Conservation (phyloP, 805 yeast genomes). For the Yarrowia sp. region DNA sequence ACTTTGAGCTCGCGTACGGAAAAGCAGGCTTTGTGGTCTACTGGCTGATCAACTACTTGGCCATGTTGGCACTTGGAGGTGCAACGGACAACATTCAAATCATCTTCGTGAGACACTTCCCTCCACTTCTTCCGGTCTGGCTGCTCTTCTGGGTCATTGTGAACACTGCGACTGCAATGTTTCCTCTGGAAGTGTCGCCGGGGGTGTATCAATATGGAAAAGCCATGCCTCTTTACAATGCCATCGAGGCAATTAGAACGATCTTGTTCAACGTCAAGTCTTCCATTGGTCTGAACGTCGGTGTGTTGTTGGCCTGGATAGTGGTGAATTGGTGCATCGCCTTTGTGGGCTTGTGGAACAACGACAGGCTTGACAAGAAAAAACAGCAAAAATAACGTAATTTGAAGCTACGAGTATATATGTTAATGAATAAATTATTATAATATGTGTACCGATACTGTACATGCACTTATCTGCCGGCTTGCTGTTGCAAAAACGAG, state of each 20-base stretch:
- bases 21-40: slow-evolving; percentile 67
- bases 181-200: slow-evolving; percentile 59
- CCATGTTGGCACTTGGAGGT: slow-evolving; percentile 76
- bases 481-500: slow-evolving; percentile 2
- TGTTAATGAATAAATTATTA: slow-evolving; percentile 13
- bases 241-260: slow-evolving; percentile 60
- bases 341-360: not conserved
- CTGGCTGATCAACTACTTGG: slow-evolving; percentile 66
- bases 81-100: slow-evolving; percentile 65
- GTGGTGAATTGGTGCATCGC: slow-evolving; percentile 43
- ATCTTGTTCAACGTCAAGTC: slow-evolving; percentile 57
- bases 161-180: slow-evolving; percentile 67
- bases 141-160: slow-evolving; percentile 64
- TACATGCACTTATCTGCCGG: slow-evolving; percentile 25
- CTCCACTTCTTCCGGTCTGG: slow-evolving; percentile 72
- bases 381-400: not conserved
- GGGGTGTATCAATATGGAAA: slow-evolving; percentile 63
- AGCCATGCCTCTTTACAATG: slow-evolving; percentile 66
- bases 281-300: slow-evolving; percentile 57
- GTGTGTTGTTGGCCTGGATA: slow-evolving; percentile 60
- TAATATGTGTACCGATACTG: no score
- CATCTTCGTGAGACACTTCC: slow-evolving; percentile 51
- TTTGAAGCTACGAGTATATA: not conserved
- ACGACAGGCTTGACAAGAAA: not conserved
- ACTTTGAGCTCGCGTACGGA: slow-evolving; percentile 58